Conservation (phyloP, 208 protist genomes). For the Angomonas deanei region DNA sequence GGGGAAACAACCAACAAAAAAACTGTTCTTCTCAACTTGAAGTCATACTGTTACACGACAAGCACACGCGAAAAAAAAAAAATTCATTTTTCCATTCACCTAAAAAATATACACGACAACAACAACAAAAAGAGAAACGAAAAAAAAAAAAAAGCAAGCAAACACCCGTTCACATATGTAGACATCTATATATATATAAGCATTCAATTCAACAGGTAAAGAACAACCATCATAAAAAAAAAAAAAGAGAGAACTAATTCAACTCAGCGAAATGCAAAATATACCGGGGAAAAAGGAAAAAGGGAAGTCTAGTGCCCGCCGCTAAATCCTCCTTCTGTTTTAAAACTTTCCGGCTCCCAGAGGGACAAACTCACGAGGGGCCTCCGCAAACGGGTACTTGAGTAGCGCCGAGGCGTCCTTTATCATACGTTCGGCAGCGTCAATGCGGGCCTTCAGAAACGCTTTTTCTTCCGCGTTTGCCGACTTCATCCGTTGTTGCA, state of each 20-base stretch:
- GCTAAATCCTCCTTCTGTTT: no score
- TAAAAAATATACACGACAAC: slow-evolving; percentile 5
- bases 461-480: slow-evolving; percentile 37
- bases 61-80: neutral
- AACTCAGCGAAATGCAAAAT: neutral
- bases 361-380: slow-evolving; percentile 37
- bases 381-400: slow-evolving; percentile 23
- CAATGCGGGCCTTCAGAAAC: slow-evolving; percentile 40
- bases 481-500: slow-evolving; percentile 32
- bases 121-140: slow-evolving; percentile 8
- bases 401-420: slow-evolving; percentile 37
- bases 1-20: no score
- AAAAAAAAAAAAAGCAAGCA: slow-evolving; percentile 12
- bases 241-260: slow-evolving; percentile 5
- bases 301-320: no score
- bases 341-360: slow-evolving; percentile 22
- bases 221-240: slow-evolving; percentile 1
- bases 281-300: slow-evolving; percentile 3
- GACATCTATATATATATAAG: slow-evolving; percentile 7
- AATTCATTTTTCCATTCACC: neutral
- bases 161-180: neutral
- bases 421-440: slow-evolving; percentile 34
- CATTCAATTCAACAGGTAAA: neutral
- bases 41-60: no score
- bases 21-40: no score